Base-by-base conservation (phyloP, 83 land plant genomes). In the Larix sibirica region DNA sequence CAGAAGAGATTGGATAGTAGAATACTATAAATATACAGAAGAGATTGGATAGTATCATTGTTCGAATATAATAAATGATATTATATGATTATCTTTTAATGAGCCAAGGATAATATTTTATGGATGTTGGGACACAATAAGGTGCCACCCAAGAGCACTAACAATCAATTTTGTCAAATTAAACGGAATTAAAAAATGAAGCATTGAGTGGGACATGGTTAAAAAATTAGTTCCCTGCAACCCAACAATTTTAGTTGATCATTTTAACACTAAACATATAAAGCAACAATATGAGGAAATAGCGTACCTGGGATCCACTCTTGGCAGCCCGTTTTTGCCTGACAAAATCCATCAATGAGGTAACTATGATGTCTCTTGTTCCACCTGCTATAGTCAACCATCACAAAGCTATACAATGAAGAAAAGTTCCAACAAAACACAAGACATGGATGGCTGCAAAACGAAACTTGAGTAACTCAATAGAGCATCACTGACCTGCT, bases 301-400 rank as follows among this genome's bases (percentile, higher is more conserved):
- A 80, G 80, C n/a, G 44, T 26, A 23, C 91, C 91, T 88, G 91
- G 50, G 91, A 86, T 50, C 82, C 81, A 78, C 80, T 66, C 74
- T 88, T 90, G 16, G 91, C 83, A 40, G 92, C 92, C 62, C 92
- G 83, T 67, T 84, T 86, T 47, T 85, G 86, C 3, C 92, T 85
- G 18, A 90, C 86, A 82, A 62, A 90, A 59, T 90, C 91, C 92
- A 90, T 90, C 81, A 90, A 79, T 5, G 92, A 91, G 1, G 92
- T 90, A 4, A 90, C 84, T 40, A 90, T 62, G 6, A 83, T 16
- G 28, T 90, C 92, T 66, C 81, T 90, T 9, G 78, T 63, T 63
- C 69, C 88, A 54, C 81, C 80, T 60, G 90, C 81, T 62, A 28
- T 9, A 26, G 81, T 81, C 83, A 80, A 80, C 56, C 77, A 42